Evolutionary conservation across 179 eudicot genomes (phyloP).

Genomic region (Silene vulgaris): DNA sequence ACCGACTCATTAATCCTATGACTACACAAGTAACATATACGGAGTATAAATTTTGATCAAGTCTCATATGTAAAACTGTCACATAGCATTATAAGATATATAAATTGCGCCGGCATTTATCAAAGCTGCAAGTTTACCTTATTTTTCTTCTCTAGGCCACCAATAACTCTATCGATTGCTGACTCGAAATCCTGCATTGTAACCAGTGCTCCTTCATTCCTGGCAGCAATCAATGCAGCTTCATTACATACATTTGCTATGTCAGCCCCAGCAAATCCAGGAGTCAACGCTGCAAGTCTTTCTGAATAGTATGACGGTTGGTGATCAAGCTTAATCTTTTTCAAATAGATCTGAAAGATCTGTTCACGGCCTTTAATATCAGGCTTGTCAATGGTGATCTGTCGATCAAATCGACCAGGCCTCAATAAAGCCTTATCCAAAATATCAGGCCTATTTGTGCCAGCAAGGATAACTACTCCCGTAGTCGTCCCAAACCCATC

Average conservation of each 20-base stretch:
- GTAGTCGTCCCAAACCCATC: conserved; percentile 79
- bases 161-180: conserved; percentile 72
- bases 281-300: conserved; percentile 74
- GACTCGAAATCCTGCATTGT: conserved; percentile 62
- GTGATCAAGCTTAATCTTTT: conserved; percentile 63
- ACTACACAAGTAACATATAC: too few species aligned
- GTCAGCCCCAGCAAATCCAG: conserved; percentile 86
- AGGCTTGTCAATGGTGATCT: conserved; percentile 59
- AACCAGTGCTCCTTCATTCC: conserved; percentile 40
- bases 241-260: conserved; percentile 79
- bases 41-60: too few species aligned
- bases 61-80: too few species aligned
- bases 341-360: conserved; percentile 65
- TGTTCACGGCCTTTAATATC: conserved; percentile 75
- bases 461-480: conserved; percentile 78
- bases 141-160: conserved; percentile 79
- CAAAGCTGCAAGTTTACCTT: conserved; percentile 34
- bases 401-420: conserved; percentile 84
- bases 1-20: too few species aligned
- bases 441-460: conserved; percentile 76
- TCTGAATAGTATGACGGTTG: conserved; percentile 63
- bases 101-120: neutral
- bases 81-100: neutral
- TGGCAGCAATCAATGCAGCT: conserved; percentile 73
- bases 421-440: conserved; percentile 77